Evolutionary conservation across 2,329 filamentous ascomycete genomes (phyloP), one percentile per base, ranked within the genome.

Genomic region (Penicillium sp.): DNA sequence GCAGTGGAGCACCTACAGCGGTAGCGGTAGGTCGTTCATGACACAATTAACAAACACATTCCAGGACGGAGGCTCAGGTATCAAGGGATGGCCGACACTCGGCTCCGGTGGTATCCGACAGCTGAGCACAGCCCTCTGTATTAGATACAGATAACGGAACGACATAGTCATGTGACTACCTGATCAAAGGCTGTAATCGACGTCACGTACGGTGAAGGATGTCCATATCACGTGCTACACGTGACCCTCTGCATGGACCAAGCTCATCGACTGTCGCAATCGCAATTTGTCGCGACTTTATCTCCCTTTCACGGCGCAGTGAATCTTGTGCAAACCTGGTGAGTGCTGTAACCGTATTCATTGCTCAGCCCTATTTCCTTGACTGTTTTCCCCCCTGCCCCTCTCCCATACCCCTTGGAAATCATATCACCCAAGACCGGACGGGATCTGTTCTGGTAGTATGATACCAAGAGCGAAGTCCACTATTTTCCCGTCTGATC

Each of bases 71-170:
- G 14, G 35, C 20, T 38, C 18, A 38, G 35, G 35, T n/a, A 41
- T 25, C 39, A 16, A 41, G 39, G 39, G 39, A 41, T 41, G n/a
- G 18, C 24, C 20, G 16, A 48, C 22, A 30, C 25, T 48, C 56
- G 47, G 46, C 31, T 55, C 54, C 59, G 57, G 55, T 39, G 49
- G 27, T 59, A 60, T 61, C 60, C 60, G 60, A 58, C 42, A 51
- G 36, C 28, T 33, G 27, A 51, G 46, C 44, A 48, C 41, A 41
- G 49, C 45, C 44, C 35, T 42, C 33, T 43, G 47, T 53, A 49
- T 55, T 51, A 7, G 1, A 28, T 46, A 55, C 49, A 3, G 13
- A 2, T 22, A 13, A 10, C 14, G 11, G 35, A 14, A 50, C 44
- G 18, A 3, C 5, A 4, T 11, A 4, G 14, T 25, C 35, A 52